These are phyloP conservation scores for Ustilago xerochloae DNA, from an alignment of 1,284 basidiomycete species.

Conservation along the genomic window DNA sequence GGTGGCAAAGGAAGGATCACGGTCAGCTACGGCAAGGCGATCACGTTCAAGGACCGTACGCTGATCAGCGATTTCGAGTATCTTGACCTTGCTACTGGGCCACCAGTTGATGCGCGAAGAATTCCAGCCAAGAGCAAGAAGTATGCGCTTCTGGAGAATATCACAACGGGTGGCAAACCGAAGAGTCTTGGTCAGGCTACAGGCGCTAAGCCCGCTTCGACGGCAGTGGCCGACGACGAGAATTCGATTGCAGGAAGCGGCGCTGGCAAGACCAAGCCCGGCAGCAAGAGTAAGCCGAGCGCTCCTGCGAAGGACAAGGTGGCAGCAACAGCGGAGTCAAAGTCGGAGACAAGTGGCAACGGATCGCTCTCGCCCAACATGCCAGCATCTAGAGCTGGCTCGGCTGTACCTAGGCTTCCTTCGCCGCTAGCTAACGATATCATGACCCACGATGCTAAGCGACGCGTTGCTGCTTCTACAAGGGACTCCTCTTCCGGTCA, in stretches of 20 bases:
- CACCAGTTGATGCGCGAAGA: constrained; percentile 68
- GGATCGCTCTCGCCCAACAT: constrained; percentile 16
- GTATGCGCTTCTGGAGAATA: constrained; percentile 68
- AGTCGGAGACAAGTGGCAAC: constrained; percentile 11
- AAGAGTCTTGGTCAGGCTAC: constrained; percentile 61
- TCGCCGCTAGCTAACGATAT: constrained; percentile 49
- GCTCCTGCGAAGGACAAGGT: constrained; percentile 20
- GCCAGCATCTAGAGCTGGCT: constrained; percentile 12
- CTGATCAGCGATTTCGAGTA: constrained; percentile 70
- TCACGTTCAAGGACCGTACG: constrained; percentile 71
- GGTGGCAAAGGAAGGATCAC: constrained; percentile 70
- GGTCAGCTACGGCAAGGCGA: constrained; percentile 69
- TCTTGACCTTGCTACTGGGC: constrained; percentile 71
- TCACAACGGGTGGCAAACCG: constrained; percentile 69
- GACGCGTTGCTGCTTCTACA: neutral
- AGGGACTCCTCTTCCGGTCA: neutral
- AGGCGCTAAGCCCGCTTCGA: constrained; percentile 41
- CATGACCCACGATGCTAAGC: constrained; percentile 12
- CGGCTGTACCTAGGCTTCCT: constrained; percentile 27
- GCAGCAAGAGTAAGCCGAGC: constrained; percentile 23
- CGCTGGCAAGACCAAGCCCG: constrained; percentile 16
- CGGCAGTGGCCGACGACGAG: constrained; percentile 18
- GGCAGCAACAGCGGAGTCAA: too few species aligned
- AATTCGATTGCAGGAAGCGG: constrained; percentile 3
- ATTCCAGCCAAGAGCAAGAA: constrained; percentile 69